Evolutionary conservation across 2,329 filamentous ascomycete species (phyloP).

Genomic region (Berkeleyomyces rouxiae): DNA sequence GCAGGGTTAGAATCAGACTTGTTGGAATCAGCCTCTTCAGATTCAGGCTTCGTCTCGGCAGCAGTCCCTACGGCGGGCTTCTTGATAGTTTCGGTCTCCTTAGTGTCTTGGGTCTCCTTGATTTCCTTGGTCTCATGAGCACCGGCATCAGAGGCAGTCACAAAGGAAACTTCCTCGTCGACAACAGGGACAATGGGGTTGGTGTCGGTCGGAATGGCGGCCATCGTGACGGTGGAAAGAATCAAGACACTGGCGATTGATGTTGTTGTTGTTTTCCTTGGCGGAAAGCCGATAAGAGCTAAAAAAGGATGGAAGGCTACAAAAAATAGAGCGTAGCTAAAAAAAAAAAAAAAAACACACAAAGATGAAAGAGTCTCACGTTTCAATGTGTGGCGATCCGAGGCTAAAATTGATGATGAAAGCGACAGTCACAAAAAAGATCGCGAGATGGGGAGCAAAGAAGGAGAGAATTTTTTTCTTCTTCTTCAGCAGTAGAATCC

Average conservation of each 20-base stretch:
- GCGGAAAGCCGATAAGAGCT: background rate
- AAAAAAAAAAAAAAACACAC: background rate
- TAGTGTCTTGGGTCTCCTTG: background rate
- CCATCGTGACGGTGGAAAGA: background rate
- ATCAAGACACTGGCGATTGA: constrained; percentile 17
- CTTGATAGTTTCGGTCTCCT: background rate
- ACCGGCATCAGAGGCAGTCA: background rate
- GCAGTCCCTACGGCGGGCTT: background rate
- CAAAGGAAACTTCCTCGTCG: background rate
- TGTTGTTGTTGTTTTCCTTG: constrained; percentile 15
- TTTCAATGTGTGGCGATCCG: too few relatives aligned
- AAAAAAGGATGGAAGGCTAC: background rate
- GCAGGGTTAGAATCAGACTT: background rate
- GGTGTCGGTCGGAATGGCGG: background rate
- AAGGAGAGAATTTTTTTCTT: background rate
- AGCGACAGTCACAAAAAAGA: background rate
- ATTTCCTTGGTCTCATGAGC: background rate
- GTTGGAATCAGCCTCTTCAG: background rate
- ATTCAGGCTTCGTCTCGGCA: background rate
- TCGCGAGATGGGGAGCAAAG: background rate
- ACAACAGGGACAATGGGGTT: background rate
- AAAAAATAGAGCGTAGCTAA: constrained; percentile 1
- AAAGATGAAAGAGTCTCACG: background rate
- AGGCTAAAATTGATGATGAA: too few relatives aligned
- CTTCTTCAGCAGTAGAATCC: background rate